A percentile compares a stretch with the other conserved stretches of the same genome.
phyloP scores from a whole-genome alignment of 2,329 filamentous ascomycete genomes.

The Stemphylium beticola region DNA sequence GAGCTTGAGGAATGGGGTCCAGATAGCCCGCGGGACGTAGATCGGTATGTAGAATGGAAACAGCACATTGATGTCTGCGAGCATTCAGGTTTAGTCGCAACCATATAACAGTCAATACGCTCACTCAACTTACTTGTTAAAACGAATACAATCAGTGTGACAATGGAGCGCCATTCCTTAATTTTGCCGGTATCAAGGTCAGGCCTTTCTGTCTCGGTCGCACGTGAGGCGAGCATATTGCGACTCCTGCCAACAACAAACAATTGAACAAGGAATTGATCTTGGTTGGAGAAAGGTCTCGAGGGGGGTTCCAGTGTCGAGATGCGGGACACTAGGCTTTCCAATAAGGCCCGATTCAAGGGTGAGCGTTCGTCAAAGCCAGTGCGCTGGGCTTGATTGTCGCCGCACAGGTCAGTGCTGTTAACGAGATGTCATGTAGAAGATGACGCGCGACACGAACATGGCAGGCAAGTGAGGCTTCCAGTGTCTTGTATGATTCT shows the following conservation, averaged over 20 bases:
- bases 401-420: background rate
- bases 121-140: slow-evolving; percentile 66
- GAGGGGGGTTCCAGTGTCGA: background rate
- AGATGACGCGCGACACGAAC: slow-evolving; percentile 7
- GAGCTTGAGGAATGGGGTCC: slow-evolving; percentile 52
- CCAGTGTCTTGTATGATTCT: slow-evolving; percentile 8
- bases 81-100: background rate
- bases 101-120: background rate
- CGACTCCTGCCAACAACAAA: background rate
- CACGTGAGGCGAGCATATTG: slow-evolving; percentile 14
- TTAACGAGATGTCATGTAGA: background rate
- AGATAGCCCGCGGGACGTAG: slow-evolving; percentile 61
- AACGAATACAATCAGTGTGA: slow-evolving; percentile 73
- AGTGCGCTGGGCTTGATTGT: background rate
- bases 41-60: slow-evolving; percentile 72
- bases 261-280: background rate
- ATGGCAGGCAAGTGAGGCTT: slow-evolving; percentile 17
- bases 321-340: slow-evolving; percentile 1
- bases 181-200: slow-evolving; percentile 62
- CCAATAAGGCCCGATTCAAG: slow-evolving; percentile 9
- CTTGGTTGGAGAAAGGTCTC: background rate
- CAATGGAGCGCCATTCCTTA: slow-evolving; percentile 70
- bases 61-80: slow-evolving; percentile 70
- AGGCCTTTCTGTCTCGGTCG: slow-evolving; percentile 11
- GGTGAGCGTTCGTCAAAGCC: slow-evolving; percentile 2